Percentiles rank a stretch among this genome's conserved stretches.
Conservation (phyloP, 2,329 filamentous ascomycete genomes). For the Aspergillus uvarum region DNA sequence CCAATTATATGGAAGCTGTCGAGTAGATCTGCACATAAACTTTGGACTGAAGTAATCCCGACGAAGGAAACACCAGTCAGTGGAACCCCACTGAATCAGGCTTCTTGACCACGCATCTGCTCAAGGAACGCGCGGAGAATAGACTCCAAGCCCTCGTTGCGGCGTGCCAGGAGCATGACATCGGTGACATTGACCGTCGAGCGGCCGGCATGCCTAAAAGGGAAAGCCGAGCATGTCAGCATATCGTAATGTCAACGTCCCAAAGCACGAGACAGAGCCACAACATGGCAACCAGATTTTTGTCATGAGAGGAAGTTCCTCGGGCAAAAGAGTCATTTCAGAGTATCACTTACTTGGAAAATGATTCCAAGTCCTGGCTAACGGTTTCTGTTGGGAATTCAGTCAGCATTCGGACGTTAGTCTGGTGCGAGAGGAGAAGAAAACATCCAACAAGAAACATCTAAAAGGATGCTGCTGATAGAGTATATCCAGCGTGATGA, state of each 20-base stretch:
- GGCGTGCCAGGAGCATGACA: constrained; percentile 79
- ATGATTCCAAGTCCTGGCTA: constrained; percentile 63
- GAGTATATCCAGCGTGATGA: not conserved
- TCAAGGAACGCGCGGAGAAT: constrained; percentile 58
- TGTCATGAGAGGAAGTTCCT: not conserved
- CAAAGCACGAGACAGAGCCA: not conserved
- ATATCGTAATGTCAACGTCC: not conserved
- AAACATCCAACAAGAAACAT: not conserved
- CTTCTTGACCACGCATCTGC: constrained; percentile 28
- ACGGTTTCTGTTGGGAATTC: constrained; percentile 46
- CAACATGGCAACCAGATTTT: not conserved
- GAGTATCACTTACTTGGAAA: constrained; percentile 52
- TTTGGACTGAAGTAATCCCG: not conserved
- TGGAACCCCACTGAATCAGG: constrained; percentile 14
- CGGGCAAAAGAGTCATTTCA: too few species aligned
- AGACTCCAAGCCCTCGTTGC: constrained; percentile 79
- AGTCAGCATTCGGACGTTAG: constrained; percentile 9
- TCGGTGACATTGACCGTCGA: constrained; percentile 80
- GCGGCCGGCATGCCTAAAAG: constrained; percentile 73
- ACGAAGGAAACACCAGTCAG: too few species aligned
- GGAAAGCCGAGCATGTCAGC: constrained; percentile 26
- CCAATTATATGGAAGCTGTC: constrained; percentile 9
- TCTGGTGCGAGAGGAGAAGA: not conserved
- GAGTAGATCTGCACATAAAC: not conserved
- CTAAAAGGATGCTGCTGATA: too few species aligned